Evolutionary conservation across 306 rosid genomes (phyloP).

Genomic region (Quillaja saponaria): DNA sequence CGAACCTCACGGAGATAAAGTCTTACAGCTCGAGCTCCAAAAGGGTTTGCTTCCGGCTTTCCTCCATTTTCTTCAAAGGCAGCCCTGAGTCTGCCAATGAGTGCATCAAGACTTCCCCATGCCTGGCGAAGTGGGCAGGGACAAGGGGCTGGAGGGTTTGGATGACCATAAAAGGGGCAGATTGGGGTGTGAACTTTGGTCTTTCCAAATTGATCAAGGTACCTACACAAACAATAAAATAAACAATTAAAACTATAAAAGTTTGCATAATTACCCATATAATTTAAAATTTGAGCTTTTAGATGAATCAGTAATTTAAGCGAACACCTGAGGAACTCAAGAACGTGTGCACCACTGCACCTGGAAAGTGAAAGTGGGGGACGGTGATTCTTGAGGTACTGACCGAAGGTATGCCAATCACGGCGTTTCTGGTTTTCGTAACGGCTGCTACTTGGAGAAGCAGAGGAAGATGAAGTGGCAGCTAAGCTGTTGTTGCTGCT

Average conservation of each 20-base stretch:
- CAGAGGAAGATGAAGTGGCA: conserved; percentile 46
- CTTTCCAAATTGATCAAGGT: conserved; percentile 93
- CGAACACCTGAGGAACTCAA: conserved; percentile 73
- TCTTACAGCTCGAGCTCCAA: conserved; percentile 92
- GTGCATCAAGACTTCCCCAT: conserved; percentile 98
- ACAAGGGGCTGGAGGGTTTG: conserved; percentile 95
- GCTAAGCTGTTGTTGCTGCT: conserved; percentile 22
- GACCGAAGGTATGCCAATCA: conserved; percentile 98
- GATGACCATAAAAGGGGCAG: conserved; percentile 94
- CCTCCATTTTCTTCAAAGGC: conserved; percentile 99
- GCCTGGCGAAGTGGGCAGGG: conserved; percentile 96
- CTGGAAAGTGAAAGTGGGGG: conserved; percentile 93
- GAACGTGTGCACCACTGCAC: conserved; percentile 97
- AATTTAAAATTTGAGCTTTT: neutral
- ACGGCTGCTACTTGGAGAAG: conserved; percentile 61
- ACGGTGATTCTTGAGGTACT: conserved; percentile 88
- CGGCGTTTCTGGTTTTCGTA: conserved; percentile 97
- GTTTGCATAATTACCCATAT: neutral
- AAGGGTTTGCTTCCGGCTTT: conserved; percentile 85
- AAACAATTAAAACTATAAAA: neutral
- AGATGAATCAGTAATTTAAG: neutral
- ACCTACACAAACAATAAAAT: conserved; percentile 38
- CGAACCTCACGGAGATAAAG: conserved; percentile 97
- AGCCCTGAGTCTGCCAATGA: conserved; percentile 88
- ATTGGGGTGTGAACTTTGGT: conserved; percentile 92